Evolutionary conservation across 2,329 filamentous ascomycete species (phyloP), one percentile per base, ranked within the genome.

Genomic region (Aspergillus ibericus): DNA sequence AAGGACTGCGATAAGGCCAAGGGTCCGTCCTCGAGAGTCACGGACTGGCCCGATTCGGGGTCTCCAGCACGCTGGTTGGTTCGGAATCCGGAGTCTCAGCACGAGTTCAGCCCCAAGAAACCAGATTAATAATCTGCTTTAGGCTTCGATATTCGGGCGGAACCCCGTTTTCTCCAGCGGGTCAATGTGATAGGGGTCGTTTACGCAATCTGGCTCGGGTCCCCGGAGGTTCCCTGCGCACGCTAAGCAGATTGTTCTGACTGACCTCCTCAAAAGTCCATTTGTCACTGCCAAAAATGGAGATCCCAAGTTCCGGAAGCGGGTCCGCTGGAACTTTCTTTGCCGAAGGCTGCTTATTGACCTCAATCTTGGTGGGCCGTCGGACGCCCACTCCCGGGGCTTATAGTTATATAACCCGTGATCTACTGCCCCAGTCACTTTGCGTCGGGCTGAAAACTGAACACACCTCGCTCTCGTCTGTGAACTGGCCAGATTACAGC

Each of bases 171-270:
- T 15, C 50, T 38, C 8, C 5, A 40, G 9, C n/a, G 6, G 35
- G 3, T 25, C 8, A 13, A 22, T 40, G 6, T 20, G 22, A 53
- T 53, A 40, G 12, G 13, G 25, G 34, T 16, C n/a, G 36, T 12
- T 8, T 53, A 27, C 25, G 20, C 35, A 44, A 34, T 53, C 36
- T 20, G 5, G 16, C 15, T 56, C 53, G 53, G 53, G 15, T 18
- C 35, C 44, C 46, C 53, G 53, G 53, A 40, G 27, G 53, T 56
- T 56, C 36, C n/a, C 36, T 32, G 35, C 27, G 35, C 51, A 42
- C 38, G 25, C 27, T 53, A 42, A 29, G 36, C 25, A 44, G 34
- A 20, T 32, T 25, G 32, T 32, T 20, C 29, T 48, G 44, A 7
- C 44, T 27, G n/a, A n/a, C 25, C 44, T 16, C 27, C n/a, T 13